Conservation (phyloP, 2,329 filamentous ascomycete genomes). For the Orbilia javanica region DNA sequence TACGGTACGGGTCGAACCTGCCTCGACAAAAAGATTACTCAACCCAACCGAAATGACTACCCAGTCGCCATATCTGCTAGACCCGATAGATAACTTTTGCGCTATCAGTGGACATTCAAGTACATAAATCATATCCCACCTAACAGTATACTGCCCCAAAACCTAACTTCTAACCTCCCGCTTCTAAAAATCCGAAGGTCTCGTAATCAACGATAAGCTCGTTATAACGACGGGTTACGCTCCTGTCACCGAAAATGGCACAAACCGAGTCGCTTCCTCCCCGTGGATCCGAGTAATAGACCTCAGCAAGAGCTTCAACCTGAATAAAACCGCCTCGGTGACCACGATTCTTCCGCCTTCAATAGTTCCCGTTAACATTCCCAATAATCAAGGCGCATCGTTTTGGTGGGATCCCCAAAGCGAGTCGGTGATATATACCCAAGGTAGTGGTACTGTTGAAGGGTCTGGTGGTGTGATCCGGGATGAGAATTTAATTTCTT, state of each 20-base stretch:
- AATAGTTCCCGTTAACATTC: constrained; percentile 31
- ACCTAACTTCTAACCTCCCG: neutral
- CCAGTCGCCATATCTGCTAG: constrained; percentile 30
- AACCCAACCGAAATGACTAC: neutral
- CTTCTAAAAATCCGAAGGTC: neutral
- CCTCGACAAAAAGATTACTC: neutral
- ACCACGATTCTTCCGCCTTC: constrained; percentile 37
- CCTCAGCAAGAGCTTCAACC: constrained; percentile 26
- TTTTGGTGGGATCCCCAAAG: constrained; percentile 32
- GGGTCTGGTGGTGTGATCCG: constrained; percentile 31
- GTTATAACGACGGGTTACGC: constrained; percentile 39
- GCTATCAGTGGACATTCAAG: constrained; percentile 43
- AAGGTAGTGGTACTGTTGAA: constrained; percentile 31
- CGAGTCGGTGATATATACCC: constrained; percentile 29
- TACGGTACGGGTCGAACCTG: too few relatives aligned
- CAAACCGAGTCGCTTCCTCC: constrained; percentile 19
- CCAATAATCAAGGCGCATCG: constrained; percentile 35
- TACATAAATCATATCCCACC: neutral
- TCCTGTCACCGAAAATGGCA: constrained; percentile 36
- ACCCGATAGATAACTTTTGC: constrained; percentile 45
- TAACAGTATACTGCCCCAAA: neutral
- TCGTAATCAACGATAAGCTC: constrained; percentile 31
- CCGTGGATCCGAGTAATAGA: constrained; percentile 44
- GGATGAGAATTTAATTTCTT: constrained; percentile 12
- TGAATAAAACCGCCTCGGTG: constrained; percentile 24